A percentile compares a stretch with the other conserved stretches of the same genome.
phyloP scores from a whole-genome alignment of 495 filamentous ascomycete genomes.

The Aspergillus conjunctus region DNA sequence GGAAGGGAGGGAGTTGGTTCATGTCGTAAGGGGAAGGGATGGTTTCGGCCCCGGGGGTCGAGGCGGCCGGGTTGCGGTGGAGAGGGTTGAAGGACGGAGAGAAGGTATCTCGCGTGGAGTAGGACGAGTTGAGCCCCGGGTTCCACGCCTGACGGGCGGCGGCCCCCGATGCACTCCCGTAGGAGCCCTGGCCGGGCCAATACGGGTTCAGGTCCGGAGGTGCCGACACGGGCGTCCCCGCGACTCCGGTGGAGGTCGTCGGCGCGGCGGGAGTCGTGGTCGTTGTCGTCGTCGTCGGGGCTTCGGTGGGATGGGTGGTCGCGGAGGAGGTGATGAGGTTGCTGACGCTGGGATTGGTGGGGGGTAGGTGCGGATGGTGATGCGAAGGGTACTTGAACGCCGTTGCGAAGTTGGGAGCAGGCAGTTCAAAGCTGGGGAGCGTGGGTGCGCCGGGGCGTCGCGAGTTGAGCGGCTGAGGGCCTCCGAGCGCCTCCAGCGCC shows the following conservation, averaged over 20 bases:
- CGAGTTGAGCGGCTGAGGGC: constrained; percentile 53
- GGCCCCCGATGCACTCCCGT: constrained; percentile 49
- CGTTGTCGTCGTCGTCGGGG: constrained; percentile 42
- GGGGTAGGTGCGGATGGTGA: constrained; percentile 45
- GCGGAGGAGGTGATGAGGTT: constrained; percentile 64
- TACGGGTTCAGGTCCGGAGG: constrained; percentile 45
- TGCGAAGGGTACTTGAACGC: constrained; percentile 46
- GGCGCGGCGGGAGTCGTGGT: constrained; percentile 34
- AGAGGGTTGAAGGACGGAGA: constrained; percentile 54
- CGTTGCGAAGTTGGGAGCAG: constrained; percentile 49
- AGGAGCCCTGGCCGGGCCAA: constrained; percentile 57
- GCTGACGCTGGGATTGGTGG: constrained; percentile 56
- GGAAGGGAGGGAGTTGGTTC: constrained; percentile 59
- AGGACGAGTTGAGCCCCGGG: constrained; percentile 41
- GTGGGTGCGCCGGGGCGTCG: constrained; percentile 62
- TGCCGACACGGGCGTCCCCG: constrained; percentile 24
- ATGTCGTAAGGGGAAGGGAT: constrained; percentile 62
- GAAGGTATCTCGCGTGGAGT: constrained; percentile 53
- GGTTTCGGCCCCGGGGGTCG: constrained; percentile 50
- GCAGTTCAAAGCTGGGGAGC: constrained; percentile 65
- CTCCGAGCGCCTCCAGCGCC: constrained; percentile 43
- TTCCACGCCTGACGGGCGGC: constrained; percentile 50
- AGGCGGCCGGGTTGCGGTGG: constrained; percentile 49
- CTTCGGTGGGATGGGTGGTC: constrained; percentile 63
- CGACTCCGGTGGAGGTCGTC: constrained; percentile 53